phyloP scores from a whole-genome alignment of 2,329 filamentous ascomycete genomes.

The Diaporthe vaccinii region DNA sequence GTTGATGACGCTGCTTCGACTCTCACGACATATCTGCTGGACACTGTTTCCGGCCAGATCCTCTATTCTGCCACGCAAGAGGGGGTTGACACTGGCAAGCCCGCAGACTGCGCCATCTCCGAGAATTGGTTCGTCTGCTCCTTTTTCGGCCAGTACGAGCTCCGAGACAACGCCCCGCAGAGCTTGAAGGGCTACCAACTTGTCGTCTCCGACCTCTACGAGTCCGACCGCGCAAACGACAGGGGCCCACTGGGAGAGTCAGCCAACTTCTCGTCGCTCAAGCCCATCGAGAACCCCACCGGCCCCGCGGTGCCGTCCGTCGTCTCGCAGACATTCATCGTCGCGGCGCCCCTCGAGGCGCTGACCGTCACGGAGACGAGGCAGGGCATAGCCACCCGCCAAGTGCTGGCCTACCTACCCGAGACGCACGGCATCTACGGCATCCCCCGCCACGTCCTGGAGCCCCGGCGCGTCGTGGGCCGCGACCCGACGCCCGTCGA shows the following conservation, averaged over 20 bases:
- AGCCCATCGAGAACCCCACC: constrained; percentile 70
- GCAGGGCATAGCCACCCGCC: constrained; percentile 89
- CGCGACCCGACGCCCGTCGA: constrained; percentile 86
- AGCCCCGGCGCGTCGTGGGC: constrained; percentile 87
- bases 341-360: constrained; percentile 82
- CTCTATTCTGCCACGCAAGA: constrained; percentile 79
- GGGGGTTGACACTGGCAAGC: constrained; percentile 80
- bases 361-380: constrained; percentile 89
- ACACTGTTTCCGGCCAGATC: constrained; percentile 86
- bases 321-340: constrained; percentile 83
- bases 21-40: constrained; percentile 83
- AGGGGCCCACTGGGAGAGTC: constrained; percentile 81
- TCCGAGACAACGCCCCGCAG: constrained; percentile 66
- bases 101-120: constrained; percentile 82
- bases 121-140: constrained; percentile 98
- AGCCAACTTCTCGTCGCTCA: constrained; percentile 82
- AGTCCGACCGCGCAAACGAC: constrained; percentile 86
- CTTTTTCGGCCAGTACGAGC: constrained; percentile 74
- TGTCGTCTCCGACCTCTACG: constrained; percentile 89
- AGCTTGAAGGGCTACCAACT: constrained; percentile 87
- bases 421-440: constrained; percentile 81
- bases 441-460: constrained; percentile 83
- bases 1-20: constrained; percentile 69
- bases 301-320: constrained; percentile 77
- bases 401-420: constrained; percentile 84